Conservation (phyloP, 2,329 filamentous ascomycete genomes). For the Verticillium alfalfae region DNA sequence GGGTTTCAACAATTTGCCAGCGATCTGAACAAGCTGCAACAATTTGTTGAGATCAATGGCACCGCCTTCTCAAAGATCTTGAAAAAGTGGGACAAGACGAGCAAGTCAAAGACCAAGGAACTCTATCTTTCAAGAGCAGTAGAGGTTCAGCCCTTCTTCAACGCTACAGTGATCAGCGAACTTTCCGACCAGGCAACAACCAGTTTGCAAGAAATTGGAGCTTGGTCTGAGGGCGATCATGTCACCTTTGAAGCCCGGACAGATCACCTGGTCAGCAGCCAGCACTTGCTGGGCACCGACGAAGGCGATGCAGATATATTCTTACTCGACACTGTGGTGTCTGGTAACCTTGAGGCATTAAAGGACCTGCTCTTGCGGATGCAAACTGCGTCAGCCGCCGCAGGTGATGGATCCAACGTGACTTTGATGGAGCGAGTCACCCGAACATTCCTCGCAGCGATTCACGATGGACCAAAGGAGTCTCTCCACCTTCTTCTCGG, state of each 20-base stretch:
- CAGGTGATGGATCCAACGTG: constrained; percentile 46
- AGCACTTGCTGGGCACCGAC: constrained; percentile 66
- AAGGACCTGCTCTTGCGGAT: constrained; percentile 77
- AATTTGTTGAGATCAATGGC: constrained; percentile 97
- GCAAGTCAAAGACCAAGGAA: constrained; percentile 97
- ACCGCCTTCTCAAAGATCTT: constrained; percentile 97
- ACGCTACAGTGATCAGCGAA: constrained; percentile 92
- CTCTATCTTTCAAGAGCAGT: constrained; percentile 93
- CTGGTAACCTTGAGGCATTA: constrained; percentile 71
- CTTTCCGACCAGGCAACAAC: constrained; percentile 95
- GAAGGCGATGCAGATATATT: constrained; percentile 87
- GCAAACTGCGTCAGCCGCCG: constrained; percentile 37
- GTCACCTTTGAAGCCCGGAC: constrained; percentile 66
- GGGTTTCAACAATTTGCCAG: constrained; percentile 96
- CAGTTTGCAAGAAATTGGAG: constrained; percentile 88
- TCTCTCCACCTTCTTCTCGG: constrained; percentile 72
- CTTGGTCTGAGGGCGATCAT: constrained; percentile 95
- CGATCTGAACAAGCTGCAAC: constrained; percentile 94
- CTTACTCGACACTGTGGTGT: constrained; percentile 78
- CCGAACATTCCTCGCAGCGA: constrained; percentile 81
- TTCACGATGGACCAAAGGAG: constrained; percentile 75
- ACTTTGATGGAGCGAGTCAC: constrained; percentile 72
- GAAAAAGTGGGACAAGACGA: constrained; percentile 99
- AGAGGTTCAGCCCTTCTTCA: constrained; percentile 97
- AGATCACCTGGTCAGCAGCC: constrained; percentile 61